Base-by-base conservation (phyloP, 768 basidiomycete species). In the Hericium alpestre region DNA sequence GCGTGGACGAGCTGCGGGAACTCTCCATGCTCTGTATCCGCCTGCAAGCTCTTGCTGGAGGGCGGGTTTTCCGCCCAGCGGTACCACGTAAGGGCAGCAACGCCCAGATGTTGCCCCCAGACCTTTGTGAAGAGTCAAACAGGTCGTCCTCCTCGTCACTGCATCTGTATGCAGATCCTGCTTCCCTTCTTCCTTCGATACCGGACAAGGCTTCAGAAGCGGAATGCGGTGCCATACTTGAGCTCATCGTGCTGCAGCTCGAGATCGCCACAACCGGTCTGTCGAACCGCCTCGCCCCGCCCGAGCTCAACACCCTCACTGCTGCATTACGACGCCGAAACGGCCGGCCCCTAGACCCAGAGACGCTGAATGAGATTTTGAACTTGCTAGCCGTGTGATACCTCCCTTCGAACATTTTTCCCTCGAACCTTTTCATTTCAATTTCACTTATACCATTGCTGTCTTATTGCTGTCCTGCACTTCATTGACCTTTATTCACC, bases 1-100 rank as follows among this genome's bases (percentile, higher is more conserved):
- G 76, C 59, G 76, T 88, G n/a, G 78, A 78, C 13, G 86, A 91
- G 67, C 83, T 92, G 65, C 79, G 79, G 52, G 80, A 87, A 58
- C 71, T 97, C 49, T 87, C 84, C 0, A 64, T 81, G 60, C 67
- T 94, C 11, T 86, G 87, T 65, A 72, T 94, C 22, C 81, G 92
- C 4, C 74, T 93, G 32, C 93, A 97, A 70, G 81, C 87, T 3
- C 75, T 93, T 25, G 77, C 85, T 2, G 78, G 82, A 4, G 74
- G 71, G 0, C 54, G 54, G 20, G 59, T 61, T 51, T 62, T 61
- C 61, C 61, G 59, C 27, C 53, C 59, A 10, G 16, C 57, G 12
- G 56, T 56, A 12, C 48, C 57, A 20, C 61, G 61, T 48, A 62
- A 62, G 51, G 61, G 57, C 32, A 61, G 59, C 9, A 51, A 54